Percentiles rank a stretch among this genome's conserved stretches.
phyloP scores from a whole-genome alignment of 1,139 yeast species.

The Nakaseomyces sp. region DNA sequence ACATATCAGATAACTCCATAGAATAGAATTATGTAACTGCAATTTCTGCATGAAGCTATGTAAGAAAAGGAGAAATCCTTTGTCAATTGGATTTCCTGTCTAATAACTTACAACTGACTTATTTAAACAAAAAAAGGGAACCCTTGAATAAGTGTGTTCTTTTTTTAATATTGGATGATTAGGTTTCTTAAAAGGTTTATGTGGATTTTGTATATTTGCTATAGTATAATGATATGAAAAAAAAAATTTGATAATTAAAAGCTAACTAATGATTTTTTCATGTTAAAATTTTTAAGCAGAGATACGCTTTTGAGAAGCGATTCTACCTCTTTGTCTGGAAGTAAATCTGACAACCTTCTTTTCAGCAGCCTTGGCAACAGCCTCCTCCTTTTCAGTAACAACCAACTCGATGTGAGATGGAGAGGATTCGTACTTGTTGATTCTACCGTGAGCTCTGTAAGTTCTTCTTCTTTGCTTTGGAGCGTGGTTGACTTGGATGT shows the following conservation, averaged over 20 bases:
- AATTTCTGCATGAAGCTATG: too few species aligned
- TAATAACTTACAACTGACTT: too few species aligned
- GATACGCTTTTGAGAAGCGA: constrained; percentile 72
- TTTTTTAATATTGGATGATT: not conserved
- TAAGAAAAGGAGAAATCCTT: too few species aligned
- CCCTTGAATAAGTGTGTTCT: too few species aligned
- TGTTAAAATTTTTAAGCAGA: constrained; percentile 37
- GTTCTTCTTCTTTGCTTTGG: constrained; percentile 99
- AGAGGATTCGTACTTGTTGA: constrained; percentile 95
- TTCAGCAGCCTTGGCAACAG: constrained; percentile 88
- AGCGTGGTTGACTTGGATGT: constrained; percentile 99
- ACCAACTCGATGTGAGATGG: constrained; percentile 99
- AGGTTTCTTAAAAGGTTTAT: constrained; percentile 5
- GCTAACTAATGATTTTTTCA: constrained; percentile 5
- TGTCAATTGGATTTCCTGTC: too few species aligned
- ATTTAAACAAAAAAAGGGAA: too few species aligned
- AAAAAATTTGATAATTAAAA: constrained; percentile 4
- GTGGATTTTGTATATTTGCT: constrained; percentile 4
- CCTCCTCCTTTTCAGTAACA: constrained; percentile 91
- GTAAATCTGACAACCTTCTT: constrained; percentile 59
- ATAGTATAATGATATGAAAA: constrained; percentile 4
- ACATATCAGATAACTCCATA: too few species aligned
- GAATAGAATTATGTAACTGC: too few species aligned
- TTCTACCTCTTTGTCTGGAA: constrained; percentile 91
- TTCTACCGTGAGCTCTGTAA: constrained; percentile 99